Evolutionary conservation across 179 eudicot species (phyloP).

Genomic region (Camellia oleifera): DNA sequence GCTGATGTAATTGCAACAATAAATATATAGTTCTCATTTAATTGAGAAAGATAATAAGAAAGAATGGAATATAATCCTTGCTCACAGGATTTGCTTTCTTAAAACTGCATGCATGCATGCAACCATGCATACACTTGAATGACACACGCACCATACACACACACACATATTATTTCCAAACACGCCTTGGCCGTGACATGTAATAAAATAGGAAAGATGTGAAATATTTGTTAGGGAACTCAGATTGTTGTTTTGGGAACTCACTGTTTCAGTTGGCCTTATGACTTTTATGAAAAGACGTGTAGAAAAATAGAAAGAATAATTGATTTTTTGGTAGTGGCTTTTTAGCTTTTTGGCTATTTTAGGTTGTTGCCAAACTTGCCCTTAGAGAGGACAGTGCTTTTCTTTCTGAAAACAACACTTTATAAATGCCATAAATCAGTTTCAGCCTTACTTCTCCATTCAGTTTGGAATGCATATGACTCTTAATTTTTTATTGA

Average conservation of each 20-base stretch:
- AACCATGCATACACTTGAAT: neutral
- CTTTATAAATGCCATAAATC: neutral
- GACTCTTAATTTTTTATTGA: neutral
- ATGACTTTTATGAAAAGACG: too few relatives aligned
- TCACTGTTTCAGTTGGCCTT: neutral
- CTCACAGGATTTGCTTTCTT: neutral
- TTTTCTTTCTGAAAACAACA: neutral
- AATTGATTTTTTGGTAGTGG: too few relatives aligned
- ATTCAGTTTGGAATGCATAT: neutral
- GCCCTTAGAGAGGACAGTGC: neutral
- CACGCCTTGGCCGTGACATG: neutral
- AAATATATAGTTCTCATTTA: neutral
- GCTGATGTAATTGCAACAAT: neutral
- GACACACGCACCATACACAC: neutral
- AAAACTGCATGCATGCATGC: neutral
- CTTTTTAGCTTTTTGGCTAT: too few relatives aligned
- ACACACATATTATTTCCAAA: neutral
- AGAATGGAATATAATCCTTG: neutral
- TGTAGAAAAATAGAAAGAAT: too few relatives aligned
- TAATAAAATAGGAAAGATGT: neutral
- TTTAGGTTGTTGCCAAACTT: neutral
- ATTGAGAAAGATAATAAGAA: neutral
- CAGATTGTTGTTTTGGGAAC: neutral
- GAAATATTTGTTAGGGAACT: neutral
- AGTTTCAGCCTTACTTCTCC: neutral